Evolutionary conservation across 140 eudicot species (phyloP).

Genomic region (Oenanthe javanica): DNA sequence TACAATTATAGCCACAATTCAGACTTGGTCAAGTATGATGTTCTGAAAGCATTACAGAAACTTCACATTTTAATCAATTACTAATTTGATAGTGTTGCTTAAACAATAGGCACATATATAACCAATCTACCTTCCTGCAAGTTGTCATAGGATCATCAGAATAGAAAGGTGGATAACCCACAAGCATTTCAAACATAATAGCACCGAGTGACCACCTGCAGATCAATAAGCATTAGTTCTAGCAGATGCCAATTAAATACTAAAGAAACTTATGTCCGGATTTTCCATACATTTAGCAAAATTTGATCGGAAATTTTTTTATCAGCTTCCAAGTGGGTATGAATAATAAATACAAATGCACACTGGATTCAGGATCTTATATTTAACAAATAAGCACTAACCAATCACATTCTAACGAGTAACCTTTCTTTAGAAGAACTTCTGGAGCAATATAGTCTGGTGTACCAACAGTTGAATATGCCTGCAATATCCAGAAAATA

Average conservation of each 20-base stretch:
- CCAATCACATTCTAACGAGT: conserved; percentile 96
- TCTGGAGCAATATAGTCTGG: conserved; percentile 99
- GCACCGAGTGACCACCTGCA: conserved; percentile 99
- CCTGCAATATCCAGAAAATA: conserved; percentile 38
- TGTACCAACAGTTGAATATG: conserved; percentile 97
- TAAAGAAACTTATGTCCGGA: neutral
- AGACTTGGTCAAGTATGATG: neutral
- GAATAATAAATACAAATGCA: neutral
- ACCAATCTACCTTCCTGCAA: conserved; percentile 71
- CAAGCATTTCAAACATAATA: conserved; percentile 96
- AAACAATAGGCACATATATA: neutral
- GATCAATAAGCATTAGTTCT: conserved; percentile 17
- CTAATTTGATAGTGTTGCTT: neutral
- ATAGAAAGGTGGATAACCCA: conserved; percentile 97
- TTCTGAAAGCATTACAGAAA: neutral
- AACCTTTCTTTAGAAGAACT: conserved; percentile 89
- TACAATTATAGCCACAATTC: neutral
- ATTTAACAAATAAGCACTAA: conserved; percentile 25
- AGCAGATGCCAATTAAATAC: neutral
- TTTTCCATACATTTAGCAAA: neutral
- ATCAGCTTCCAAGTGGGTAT: neutral
- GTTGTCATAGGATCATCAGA: conserved; percentile 99
- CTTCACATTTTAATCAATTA: neutral
- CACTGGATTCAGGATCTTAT: neutral
- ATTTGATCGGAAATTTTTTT: neutral